phyloP scores from a whole-genome alignment of 768 basidiomycete species.

The Phallus indusiatus region DNA sequence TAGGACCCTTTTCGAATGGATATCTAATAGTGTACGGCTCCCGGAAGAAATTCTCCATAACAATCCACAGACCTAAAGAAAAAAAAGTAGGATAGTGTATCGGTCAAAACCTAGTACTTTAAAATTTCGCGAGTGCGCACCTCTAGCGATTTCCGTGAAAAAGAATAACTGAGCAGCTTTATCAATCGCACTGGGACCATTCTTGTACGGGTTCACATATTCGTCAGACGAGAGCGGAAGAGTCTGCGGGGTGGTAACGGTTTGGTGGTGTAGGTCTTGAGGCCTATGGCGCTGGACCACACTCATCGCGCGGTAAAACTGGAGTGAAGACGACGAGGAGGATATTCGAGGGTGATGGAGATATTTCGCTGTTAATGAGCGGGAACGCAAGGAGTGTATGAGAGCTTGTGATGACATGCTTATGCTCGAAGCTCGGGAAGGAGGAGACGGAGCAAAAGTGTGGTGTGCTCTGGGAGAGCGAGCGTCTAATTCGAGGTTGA shows the following conservation, averaged over 20 bases:
- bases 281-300: neutral
- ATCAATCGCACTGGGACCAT: slow-evolving; percentile 84
- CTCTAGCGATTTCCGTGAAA: slow-evolving; percentile 96
- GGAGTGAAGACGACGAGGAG: too few species aligned
- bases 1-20: slow-evolving; percentile 95
- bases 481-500: too few species aligned
- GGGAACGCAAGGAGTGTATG: neutral
- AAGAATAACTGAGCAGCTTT: slow-evolving; percentile 96
- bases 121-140: slow-evolving; percentile 52
- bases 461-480: too few species aligned
- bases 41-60: slow-evolving; percentile 83
- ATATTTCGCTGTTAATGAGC: too few species aligned
- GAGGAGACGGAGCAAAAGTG: too few species aligned
- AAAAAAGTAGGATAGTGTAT: neutral
- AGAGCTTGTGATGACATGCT: neutral
- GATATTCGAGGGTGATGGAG: neutral
- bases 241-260: neutral
- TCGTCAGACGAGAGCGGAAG: neutral
- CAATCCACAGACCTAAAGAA: slow-evolving; percentile 92
- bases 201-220: slow-evolving; percentile 56
- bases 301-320: neutral
- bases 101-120: neutral
- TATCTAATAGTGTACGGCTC: slow-evolving; percentile 98
- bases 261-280: neutral
- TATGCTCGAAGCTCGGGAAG: too few species aligned